Conservation (phyloP, 163 green algal species). For the Scenedesmus sp. region DNA sequence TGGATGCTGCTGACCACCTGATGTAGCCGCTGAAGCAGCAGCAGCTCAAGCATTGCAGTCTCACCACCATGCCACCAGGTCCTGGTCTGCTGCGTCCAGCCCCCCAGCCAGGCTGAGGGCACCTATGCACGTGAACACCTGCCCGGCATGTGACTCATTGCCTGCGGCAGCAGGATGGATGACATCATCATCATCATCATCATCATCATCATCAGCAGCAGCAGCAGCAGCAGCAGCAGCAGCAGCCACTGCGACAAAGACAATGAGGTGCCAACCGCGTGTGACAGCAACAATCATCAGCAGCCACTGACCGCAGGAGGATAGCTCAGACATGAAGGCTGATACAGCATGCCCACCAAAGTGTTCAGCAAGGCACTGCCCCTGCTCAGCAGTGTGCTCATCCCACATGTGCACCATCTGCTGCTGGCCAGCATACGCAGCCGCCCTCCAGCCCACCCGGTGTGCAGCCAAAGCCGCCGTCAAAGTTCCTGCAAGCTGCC, state of each 20-base stretch:
- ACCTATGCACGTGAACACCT: conserved; percentile 97
- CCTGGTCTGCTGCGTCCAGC: conserved; percentile 85
- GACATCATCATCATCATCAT: too few relatives aligned
- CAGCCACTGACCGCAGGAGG: too few relatives aligned
- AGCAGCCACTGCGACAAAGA: neutral
- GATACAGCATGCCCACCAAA: too few relatives aligned
- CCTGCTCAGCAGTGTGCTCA: too few relatives aligned
- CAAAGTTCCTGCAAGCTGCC: conserved; percentile 94
- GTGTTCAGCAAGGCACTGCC: too few relatives aligned
- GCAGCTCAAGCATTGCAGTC: neutral
- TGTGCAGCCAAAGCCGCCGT: conserved; percentile 95
- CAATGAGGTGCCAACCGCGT: too few relatives aligned
- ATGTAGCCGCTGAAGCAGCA: neutral
- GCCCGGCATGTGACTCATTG: conserved; percentile 95
- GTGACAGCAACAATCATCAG: too few relatives aligned
- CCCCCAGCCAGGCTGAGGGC: conserved; percentile 86
- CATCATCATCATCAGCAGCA: neutral
- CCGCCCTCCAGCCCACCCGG: conserved; percentile 73
- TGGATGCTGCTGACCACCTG: neutral
- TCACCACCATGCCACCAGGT: conserved; percentile 76
- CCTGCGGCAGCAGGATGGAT: conserved; percentile 67
- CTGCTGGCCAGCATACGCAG: neutral
- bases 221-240: neutral
- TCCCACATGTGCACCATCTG: neutral
- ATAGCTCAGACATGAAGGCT: too few relatives aligned